phyloP scores from a whole-genome alignment of 2,329 filamentous ascomycete species.

The Tetracladium maxilliforme region DNA sequence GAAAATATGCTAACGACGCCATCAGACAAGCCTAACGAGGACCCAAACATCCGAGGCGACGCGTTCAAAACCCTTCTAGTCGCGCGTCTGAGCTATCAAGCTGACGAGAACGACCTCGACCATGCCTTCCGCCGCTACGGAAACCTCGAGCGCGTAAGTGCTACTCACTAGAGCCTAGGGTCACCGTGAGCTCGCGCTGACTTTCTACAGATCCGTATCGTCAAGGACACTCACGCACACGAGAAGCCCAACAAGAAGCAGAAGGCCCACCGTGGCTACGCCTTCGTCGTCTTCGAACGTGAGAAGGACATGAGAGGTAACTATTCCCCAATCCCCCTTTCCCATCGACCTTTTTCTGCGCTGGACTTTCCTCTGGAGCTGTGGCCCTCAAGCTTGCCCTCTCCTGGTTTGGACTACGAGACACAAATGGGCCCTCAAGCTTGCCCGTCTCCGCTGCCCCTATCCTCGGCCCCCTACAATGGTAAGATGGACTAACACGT shows the following conservation, averaged over 20 bases:
- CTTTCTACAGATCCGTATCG: constrained; percentile 60
- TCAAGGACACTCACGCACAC: constrained; percentile 58
- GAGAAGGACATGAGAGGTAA: constrained; percentile 99
- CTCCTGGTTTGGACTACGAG: constrained; percentile 14
- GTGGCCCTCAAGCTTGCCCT: constrained; percentile 15
- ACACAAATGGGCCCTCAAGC: too few relatives aligned
- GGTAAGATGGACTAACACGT: constrained; percentile 56
- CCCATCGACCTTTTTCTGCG: constrained; percentile 13
- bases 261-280: constrained; percentile 78
- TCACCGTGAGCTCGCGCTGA: constrained; percentile 5
- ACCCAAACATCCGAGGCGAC: constrained; percentile 82
- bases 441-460: constrained; percentile 8
- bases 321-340: constrained; percentile 25
- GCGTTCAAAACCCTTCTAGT: constrained; percentile 93
- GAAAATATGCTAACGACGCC: too few relatives aligned
- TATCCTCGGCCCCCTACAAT: constrained; percentile 15
- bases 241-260: constrained; percentile 63
- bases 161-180: constrained; percentile 1
- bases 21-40: constrained; percentile 72
- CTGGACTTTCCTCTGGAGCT: constrained; percentile 28
- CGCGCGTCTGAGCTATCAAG: constrained; percentile 76
- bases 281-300: constrained; percentile 91
- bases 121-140: constrained; percentile 89
- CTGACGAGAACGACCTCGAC: constrained; percentile 79
- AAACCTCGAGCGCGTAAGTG: constrained; percentile 73